Base-by-base conservation (phyloP, 768 basidiomycete species). In the Candolleomyces efflorescens region DNA sequence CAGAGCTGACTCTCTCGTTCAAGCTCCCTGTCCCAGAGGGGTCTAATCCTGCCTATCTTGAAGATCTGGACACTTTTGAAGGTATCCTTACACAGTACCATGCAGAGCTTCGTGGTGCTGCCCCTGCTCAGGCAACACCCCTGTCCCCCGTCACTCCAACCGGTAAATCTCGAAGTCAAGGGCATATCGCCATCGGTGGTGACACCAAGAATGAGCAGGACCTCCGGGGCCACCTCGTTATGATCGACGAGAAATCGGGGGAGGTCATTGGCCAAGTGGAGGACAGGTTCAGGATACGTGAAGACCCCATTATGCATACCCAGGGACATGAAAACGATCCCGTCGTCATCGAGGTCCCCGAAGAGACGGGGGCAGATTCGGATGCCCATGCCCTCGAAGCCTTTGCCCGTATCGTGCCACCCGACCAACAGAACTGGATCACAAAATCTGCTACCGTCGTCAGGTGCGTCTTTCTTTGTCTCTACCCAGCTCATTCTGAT, bases 201-300 rank as follows among this genome's bases (percentile, higher is more conserved):
- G 45, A 63, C 13, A 62, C 65, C 11, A 60, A 63, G 13, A 68
- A 64, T 39, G 60, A 69, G 24, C 67, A 73, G 46, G 76, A 78
- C 61, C 70, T 78, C 36, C 70, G 76, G 24, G 87, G 89, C 5
- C 81, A 80, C 51, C 77, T 91, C 27, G 82, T 91, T 39, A 79
- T 90, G 60, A 79, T 92, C 54, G 83, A 92, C 66, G 82, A 91
- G 67, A 78, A 82, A 43, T 85, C 79, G 46, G 89, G 89, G 1
- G 83, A 89, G 60, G 77, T 91, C 11, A 76, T 92, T 13, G 89
- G 87, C 0, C 82, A 86, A 65, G 75, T 91, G 9, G 86, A 87
- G 56, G 75, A 83, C 48, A 67, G 74, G 53, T 73, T 89, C 58
- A 68, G 71, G 39, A 76, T 89, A 20, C 71, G 73, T 22, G 89